Evolutionary conservation across 2,329 filamentous ascomycete species (phyloP).

Genomic region (Xylariaceae sp.): DNA sequence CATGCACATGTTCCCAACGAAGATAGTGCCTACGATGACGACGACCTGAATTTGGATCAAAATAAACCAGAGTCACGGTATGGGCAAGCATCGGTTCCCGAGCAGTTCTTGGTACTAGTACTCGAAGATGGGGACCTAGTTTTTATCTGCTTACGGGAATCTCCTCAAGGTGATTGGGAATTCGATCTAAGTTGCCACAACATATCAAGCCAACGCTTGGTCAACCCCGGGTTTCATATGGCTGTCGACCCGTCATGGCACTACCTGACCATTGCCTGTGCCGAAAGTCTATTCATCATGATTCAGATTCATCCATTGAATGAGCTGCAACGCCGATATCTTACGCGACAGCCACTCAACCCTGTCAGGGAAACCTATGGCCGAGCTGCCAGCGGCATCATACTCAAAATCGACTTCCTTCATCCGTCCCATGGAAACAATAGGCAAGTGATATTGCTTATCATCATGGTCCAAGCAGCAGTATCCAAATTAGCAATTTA

Average conservation of each 20-base stretch:
- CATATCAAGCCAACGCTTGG: conserved; percentile 53
- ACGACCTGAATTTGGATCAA: too few relatives aligned
- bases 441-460: conserved; percentile 69
- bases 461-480: conserved; percentile 51
- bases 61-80: too few relatives aligned
- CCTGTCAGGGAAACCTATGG: conserved; percentile 51
- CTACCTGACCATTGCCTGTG: conserved; percentile 65
- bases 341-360: conserved; percentile 36
- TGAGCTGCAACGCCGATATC: conserved; percentile 47
- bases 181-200: conserved; percentile 60
- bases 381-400: conserved; percentile 60
- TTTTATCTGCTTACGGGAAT: conserved; percentile 65
- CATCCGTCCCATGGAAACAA: conserved; percentile 63
- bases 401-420: conserved; percentile 84
- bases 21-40: too few relatives aligned
- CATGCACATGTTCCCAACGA: conserved; percentile 33
- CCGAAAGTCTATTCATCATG: conserved; percentile 66
- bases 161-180: conserved; percentile 41
- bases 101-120: conserved; percentile 73
- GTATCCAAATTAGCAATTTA: conserved; percentile 51
- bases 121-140: conserved; percentile 69
- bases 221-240: conserved; percentile 60
- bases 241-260: conserved; percentile 73
- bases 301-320: conserved; percentile 61
- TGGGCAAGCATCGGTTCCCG: conserved; percentile 18